A percentile compares a stretch with the other conserved stretches of the same genome.
These are phyloP conservation scores for Colletotrichum nymphaeae DNA, from an alignment of 2,329 filamentous ascomycete genomes.

Conservation along the genomic window DNA sequence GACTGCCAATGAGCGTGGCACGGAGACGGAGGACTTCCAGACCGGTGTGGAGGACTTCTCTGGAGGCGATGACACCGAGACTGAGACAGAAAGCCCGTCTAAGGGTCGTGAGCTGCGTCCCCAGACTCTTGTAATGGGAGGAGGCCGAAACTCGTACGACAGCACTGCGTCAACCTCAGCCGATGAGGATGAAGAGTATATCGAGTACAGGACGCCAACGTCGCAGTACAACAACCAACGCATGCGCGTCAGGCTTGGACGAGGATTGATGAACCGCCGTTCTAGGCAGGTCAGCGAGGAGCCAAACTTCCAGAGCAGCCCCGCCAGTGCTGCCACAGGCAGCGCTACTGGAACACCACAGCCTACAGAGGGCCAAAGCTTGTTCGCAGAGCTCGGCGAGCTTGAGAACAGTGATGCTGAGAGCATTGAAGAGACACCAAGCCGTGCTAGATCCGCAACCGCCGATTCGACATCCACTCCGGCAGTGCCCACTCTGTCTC, in stretches of 20 bases:
- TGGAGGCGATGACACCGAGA: slow-evolving; percentile 79
- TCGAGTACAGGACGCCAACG: slow-evolving; percentile 69
- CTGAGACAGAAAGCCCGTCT: slow-evolving; percentile 81
- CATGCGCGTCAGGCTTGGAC: slow-evolving; percentile 78
- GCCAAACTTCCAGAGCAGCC: slow-evolving; percentile 67
- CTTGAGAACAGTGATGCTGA: slow-evolving; percentile 82
- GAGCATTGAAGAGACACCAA: slow-evolving; percentile 69
- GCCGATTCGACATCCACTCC: slow-evolving; percentile 64
- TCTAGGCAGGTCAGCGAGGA: slow-evolving; percentile 73
- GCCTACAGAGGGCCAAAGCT: slow-evolving; percentile 71
- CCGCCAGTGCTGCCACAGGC: slow-evolving; percentile 65
- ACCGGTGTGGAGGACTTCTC: slow-evolving; percentile 85
- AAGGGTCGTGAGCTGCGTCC: slow-evolving; percentile 56
- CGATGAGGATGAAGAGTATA: slow-evolving; percentile 71
- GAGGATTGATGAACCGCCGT: slow-evolving; percentile 68
- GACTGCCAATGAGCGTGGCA: slow-evolving; percentile 81
- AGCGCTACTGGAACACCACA: slow-evolving; percentile 62
- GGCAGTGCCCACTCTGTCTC: slow-evolving; percentile 61
- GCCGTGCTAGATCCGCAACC: slow-evolving; percentile 60
- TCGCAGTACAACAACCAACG: slow-evolving; percentile 71
- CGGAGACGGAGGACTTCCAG: slow-evolving; percentile 95
- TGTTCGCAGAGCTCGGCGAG: slow-evolving; percentile 91
- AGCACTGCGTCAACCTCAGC: slow-evolving; percentile 91
- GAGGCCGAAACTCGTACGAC: slow-evolving; percentile 76
- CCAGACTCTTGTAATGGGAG: slow-evolving; percentile 53